Evolutionary conservation across 805 yeast species (phyloP).

Genomic region (Barnettozyma sucrosica): DNA sequence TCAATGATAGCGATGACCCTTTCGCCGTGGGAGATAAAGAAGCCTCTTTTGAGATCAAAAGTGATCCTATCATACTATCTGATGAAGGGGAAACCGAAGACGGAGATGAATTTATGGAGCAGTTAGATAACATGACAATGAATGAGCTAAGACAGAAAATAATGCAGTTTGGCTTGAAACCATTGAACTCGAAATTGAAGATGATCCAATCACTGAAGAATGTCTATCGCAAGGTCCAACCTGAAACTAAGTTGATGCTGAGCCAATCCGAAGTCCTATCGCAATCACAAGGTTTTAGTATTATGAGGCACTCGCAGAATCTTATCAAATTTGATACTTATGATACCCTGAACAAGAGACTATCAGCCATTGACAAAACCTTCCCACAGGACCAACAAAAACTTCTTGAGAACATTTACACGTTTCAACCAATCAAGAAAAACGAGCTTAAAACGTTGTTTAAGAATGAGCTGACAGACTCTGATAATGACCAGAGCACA

Average conservation of each 20-base stretch:
- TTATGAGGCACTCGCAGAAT: slow-evolving; percentile 17
- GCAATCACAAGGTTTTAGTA: slow-evolving; percentile 3
- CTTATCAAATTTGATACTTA: slow-evolving; percentile 21
- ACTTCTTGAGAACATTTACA: slow-evolving; percentile 20
- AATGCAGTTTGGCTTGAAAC: slow-evolving; percentile 24
- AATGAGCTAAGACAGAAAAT: slow-evolving; percentile 19
- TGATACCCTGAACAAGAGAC: slow-evolving; percentile 11
- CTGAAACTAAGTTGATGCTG: slow-evolving; percentile 14
- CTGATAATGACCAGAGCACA: slow-evolving; percentile 6
- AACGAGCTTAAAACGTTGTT: slow-evolving; percentile 6
- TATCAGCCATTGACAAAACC: not conserved
- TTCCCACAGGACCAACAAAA: not conserved
- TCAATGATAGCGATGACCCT: not conserved
- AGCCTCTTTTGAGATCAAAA: not conserved
- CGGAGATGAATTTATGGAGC: slow-evolving; percentile 7
- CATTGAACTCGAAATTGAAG: slow-evolving; percentile 15
- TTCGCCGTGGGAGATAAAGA: not conserved
- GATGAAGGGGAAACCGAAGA: slow-evolving; percentile 9
- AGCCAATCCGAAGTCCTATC: slow-evolving; percentile 15
- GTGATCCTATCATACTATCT: not conserved
- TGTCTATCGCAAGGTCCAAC: slow-evolving; percentile 11
- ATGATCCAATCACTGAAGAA: slow-evolving; percentile 20
- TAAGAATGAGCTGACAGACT: slow-evolving; percentile 5
- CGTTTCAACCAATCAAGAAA: slow-evolving; percentile 21
- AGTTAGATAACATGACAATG: slow-evolving; percentile 17